Percentiles rank a stretch among this genome's conserved stretches.
These are phyloP conservation scores for Phytophthora meadii DNA, from an alignment of 352 stramenopile genomes.

Conservation along the genomic window DNA sequence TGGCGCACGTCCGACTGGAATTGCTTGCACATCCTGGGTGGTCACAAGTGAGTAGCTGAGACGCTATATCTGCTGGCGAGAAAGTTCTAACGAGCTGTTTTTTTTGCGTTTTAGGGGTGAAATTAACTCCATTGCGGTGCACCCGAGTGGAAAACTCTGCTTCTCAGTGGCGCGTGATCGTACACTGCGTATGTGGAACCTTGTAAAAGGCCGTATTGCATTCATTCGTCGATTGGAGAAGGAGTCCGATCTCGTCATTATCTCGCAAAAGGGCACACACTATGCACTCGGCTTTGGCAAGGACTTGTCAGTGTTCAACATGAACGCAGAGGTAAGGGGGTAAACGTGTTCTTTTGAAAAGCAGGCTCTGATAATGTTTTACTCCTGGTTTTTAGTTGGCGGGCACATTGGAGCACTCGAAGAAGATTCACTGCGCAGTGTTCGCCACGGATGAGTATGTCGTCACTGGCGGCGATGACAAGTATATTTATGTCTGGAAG, in stretches of 20 bases:
- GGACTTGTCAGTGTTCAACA: conserved; percentile 82
- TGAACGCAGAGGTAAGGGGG: conserved; percentile 67
- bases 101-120: conserved; percentile 49
- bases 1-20: conserved; percentile 92
- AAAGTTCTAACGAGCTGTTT: not conserved
- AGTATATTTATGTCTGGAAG: conserved; percentile 87
- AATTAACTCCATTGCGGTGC: conserved; percentile 86
- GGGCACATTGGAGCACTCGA: conserved; percentile 68
- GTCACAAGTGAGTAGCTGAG: conserved; percentile 70
- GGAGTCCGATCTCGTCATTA: conserved; percentile 76
- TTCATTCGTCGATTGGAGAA: conserved; percentile 89
- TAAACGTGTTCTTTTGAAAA: not conserved
- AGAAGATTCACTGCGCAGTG: conserved; percentile 78
- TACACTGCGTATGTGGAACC: conserved; percentile 92
- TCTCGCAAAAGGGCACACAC: conserved; percentile 76
- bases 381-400: conserved; percentile 45
- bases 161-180: conserved; percentile 86
- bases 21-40: conserved; percentile 88
- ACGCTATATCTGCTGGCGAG: not conserved
- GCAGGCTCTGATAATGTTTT: conserved; percentile 3
- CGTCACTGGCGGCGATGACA: conserved; percentile 81
- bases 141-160: conserved; percentile 89
- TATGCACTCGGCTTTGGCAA: conserved; percentile 79
- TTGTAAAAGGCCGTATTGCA: conserved; percentile 89
- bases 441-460: conserved; percentile 82